Percentiles rank a stretch among this genome's conserved stretches.
Conservation (phyloP, 2,329 filamentous ascomycete species). For the Myotisia sp. region DNA sequence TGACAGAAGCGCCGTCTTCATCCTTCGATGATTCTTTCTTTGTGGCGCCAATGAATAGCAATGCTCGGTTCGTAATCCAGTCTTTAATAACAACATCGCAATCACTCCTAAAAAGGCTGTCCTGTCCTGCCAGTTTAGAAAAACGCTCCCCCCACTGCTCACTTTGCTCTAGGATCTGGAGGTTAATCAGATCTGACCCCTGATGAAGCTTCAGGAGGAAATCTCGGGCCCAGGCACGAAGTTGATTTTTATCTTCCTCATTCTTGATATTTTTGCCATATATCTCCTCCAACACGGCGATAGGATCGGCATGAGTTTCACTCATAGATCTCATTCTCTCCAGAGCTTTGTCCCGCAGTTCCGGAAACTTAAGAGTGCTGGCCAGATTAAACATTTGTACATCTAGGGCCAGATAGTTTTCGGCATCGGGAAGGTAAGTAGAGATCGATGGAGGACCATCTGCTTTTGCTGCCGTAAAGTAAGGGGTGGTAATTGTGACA, state of each 20-base stretch:
- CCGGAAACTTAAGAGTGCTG: slow-evolving; percentile 9
- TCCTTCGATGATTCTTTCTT: not conserved
- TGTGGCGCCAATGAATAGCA: slow-evolving; percentile 2
- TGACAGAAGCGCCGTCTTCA: slow-evolving; percentile 12
- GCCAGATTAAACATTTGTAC: slow-evolving; percentile 11
- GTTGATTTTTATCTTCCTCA: slow-evolving; percentile 6
- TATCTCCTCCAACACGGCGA: slow-evolving; percentile 10
- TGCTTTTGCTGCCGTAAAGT: slow-evolving; percentile 2
- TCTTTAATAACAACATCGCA: slow-evolving; percentile 5
- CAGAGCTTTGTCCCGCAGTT: slow-evolving; percentile 8
- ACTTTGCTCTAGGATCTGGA: slow-evolving; percentile 8
- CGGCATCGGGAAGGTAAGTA: slow-evolving; percentile 1
- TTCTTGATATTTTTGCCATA: slow-evolving; percentile 6
- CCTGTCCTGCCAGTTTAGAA: slow-evolving; percentile 3
- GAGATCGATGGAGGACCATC: slow-evolving; percentile 9
- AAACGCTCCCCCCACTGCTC: slow-evolving; percentile 9
- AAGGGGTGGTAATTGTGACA: slow-evolving; percentile 6
- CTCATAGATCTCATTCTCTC: slow-evolving; percentile 8
- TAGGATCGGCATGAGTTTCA: slow-evolving; percentile 9
- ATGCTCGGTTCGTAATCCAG: slow-evolving; percentile 6
- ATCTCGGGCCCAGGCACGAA: slow-evolving; percentile 9
- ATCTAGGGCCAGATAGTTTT: slow-evolving; percentile 9
- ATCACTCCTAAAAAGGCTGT: slow-evolving; percentile 6
- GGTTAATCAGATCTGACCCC: slow-evolving; percentile 5
- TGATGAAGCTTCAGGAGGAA: slow-evolving; percentile 8